Evolutionary conservation across 2,329 filamentous ascomycete genomes (phyloP).

Genomic region (Escovopsis sp.): DNA sequence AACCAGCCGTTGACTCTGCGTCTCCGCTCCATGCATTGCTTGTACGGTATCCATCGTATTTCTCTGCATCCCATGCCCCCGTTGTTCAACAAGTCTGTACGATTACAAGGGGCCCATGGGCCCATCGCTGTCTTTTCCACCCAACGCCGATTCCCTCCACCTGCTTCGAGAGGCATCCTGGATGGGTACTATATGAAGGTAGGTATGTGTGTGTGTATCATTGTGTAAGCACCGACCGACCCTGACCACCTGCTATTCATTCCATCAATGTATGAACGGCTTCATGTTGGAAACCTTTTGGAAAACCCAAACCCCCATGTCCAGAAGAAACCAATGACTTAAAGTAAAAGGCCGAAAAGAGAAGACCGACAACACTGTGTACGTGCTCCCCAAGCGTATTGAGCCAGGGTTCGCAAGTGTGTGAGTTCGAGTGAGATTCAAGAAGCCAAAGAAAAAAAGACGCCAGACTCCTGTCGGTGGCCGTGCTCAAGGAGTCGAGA

Average conservation of each 20-base stretch:
- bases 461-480: neutral
- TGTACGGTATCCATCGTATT: too few relatives aligned
- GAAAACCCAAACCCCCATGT: neutral
- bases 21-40: too few relatives aligned
- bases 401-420: neutral
- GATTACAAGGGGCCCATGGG: neutral
- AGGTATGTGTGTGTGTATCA: neutral
- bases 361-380: neutral
- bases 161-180: too few relatives aligned
- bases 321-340: neutral
- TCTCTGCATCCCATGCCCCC: too few relatives aligned
- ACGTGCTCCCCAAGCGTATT: neutral
- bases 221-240: neutral
- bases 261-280: neutral
- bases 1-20: too few relatives aligned
- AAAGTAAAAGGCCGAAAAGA: neutral
- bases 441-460: neutral
- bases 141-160: conserved; percentile 3
- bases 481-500: neutral
- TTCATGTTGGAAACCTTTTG: too few relatives aligned
- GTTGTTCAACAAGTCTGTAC: too few relatives aligned
- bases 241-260: neutral
- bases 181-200: neutral
- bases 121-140: neutral
- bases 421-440: too few relatives aligned